Percentiles rank a stretch among this genome's conserved stretches.
Conservation (phyloP, 2,329 filamentous ascomycete genomes). For the Colletotrichum lupini region DNA sequence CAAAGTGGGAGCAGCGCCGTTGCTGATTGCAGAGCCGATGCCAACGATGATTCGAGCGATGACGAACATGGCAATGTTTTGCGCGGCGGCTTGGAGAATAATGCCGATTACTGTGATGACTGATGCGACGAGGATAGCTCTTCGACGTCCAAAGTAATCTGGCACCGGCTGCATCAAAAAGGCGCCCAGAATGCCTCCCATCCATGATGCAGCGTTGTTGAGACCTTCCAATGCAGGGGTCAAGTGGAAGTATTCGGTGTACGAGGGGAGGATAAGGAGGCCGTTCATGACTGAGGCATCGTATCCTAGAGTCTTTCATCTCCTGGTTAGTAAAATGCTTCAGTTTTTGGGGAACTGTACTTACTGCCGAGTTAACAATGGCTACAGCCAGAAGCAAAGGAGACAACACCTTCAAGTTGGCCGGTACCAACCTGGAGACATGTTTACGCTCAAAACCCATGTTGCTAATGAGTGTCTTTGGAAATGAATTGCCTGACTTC, state of each 20-base stretch:
- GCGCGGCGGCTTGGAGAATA: constrained; percentile 58
- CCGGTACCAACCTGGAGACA: constrained; percentile 26
- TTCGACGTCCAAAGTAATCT: constrained; percentile 55
- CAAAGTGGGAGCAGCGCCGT: constrained; percentile 57
- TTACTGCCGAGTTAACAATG: constrained; percentile 29
- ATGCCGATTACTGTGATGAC: constrained; percentile 56
- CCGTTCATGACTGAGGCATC: constrained; percentile 66
- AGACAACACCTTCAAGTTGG: constrained; percentile 25
- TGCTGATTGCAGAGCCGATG: constrained; percentile 54
- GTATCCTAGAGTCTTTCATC: constrained; percentile 44
- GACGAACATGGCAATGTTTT: constrained; percentile 64
- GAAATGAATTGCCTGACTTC: not conserved
- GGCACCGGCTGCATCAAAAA: constrained; percentile 54
- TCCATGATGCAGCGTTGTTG: constrained; percentile 66
- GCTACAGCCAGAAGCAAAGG: constrained; percentile 25
- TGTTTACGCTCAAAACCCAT: constrained; percentile 28
- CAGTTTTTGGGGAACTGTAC: not conserved
- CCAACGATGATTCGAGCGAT: constrained; percentile 59
- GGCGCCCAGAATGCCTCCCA: constrained; percentile 59
- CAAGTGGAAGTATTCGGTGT: constrained; percentile 66
- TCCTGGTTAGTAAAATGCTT: not conserved
- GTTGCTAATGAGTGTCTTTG: not conserved
- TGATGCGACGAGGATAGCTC: constrained; percentile 52
- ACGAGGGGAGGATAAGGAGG: constrained; percentile 66
- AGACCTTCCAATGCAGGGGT: constrained; percentile 63